phyloP scores from a whole-genome alignment of 441 rosid species.

The Corymbia citriodora region DNA sequence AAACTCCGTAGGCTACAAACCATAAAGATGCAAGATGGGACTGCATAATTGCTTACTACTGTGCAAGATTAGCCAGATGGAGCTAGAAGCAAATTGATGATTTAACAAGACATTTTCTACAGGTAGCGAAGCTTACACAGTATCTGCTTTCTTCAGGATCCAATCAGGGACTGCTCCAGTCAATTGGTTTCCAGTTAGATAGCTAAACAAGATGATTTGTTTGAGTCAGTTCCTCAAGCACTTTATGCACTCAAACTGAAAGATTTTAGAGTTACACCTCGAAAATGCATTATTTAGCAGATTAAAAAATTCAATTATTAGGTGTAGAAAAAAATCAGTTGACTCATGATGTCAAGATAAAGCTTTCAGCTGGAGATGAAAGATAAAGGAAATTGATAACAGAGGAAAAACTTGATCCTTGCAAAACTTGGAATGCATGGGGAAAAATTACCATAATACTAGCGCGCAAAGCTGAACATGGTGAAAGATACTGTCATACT shows the following conservation, averaged over 20 bases:
- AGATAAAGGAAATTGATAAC: not conserved
- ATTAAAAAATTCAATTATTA: not conserved
- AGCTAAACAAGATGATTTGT: not conserved
- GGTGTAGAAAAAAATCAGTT: not conserved
- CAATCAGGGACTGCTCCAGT: not conserved
- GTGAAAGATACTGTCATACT: not conserved
- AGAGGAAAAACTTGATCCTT: not conserved
- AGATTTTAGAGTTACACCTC: not conserved
- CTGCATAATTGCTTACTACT: not conserved
- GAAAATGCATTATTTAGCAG: not conserved
- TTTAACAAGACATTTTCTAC: not conserved
- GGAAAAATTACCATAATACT: not conserved
- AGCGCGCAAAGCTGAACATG: not conserved
- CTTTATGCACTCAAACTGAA: not conserved
- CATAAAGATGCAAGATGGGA: not conserved
- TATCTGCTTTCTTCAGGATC: not conserved
- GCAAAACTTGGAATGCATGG: not conserved
- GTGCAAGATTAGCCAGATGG: not conserved
- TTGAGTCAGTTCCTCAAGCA: not conserved
- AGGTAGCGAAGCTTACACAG: not conserved
- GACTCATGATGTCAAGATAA: not conserved
- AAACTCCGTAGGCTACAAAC: not conserved
- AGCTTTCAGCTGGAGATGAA: not conserved
- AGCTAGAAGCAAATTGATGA: not conserved
- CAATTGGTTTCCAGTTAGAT: not conserved